Evolutionary conservation across 2,329 filamentous ascomycete species (phyloP).

Genomic region (Pleoardoris graminearum): DNA sequence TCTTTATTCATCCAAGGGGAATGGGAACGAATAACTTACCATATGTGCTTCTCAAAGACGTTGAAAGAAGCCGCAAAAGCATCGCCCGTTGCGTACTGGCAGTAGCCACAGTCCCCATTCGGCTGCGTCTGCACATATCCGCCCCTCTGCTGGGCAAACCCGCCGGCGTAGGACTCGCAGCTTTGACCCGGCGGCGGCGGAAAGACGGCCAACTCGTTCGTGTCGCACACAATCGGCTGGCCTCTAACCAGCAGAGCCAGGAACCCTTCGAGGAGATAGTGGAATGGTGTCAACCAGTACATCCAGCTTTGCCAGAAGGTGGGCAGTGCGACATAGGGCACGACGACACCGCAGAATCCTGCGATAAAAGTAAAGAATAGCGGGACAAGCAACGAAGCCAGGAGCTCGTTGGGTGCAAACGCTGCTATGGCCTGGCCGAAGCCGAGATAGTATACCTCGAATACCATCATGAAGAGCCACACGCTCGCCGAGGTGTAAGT

Average conservation of each 20-base stretch:
- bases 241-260: conserved; percentile 60
- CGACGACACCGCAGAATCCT: conserved; percentile 72
- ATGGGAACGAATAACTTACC: neutral
- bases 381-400: conserved; percentile 68
- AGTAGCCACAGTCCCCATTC: conserved; percentile 65
- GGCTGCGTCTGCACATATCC: conserved; percentile 64
- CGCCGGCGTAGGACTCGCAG: conserved; percentile 62
- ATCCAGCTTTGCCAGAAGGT: conserved; percentile 63
- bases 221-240: conserved; percentile 59
- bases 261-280: conserved; percentile 67
- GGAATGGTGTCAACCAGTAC: conserved; percentile 65
- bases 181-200: conserved; percentile 60
- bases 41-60: conserved; percentile 63
- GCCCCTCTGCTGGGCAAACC: conserved; percentile 58
- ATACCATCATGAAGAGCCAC: conserved; percentile 67
- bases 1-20: neutral
- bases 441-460: conserved; percentile 67
- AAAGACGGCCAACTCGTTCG: conserved; percentile 64
- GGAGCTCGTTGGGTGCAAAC: conserved; percentile 66
- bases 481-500: conserved; percentile 64
- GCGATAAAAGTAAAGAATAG: conserved; percentile 65
- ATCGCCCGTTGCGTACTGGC: conserved; percentile 64
- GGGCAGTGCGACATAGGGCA: conserved; percentile 65
- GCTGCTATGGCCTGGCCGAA: conserved; percentile 71
- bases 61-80: conserved; percentile 62